Evolutionary conservation across 73 alveolate genomes (phyloP).

Genomic region (Paraurostyla sp.): DNA sequence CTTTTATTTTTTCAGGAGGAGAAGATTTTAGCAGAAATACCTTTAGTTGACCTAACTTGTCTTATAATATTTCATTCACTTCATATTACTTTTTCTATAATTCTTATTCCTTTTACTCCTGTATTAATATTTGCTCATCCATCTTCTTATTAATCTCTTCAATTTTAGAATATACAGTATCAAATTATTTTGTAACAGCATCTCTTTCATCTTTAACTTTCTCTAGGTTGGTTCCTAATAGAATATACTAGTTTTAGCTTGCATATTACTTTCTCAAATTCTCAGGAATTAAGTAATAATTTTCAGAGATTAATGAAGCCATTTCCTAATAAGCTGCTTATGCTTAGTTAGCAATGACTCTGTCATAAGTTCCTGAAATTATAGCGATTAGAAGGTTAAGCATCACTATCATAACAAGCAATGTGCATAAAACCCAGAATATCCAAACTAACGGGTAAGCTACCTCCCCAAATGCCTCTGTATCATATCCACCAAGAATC

Average conservation of each 20-base stretch:
- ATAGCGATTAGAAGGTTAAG: too few relatives aligned
- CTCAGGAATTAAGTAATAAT: not conserved
- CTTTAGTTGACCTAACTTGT: not conserved
- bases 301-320: not conserved
- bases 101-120: not conserved
- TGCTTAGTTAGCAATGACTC: not conserved
- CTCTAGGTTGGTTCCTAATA: not conserved
- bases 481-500: too few relatives aligned
- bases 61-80: too few relatives aligned
- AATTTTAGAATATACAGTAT: not conserved
- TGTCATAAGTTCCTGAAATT: too few relatives aligned
- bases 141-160: not conserved
- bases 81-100: not conserved
- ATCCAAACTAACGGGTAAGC: too few relatives aligned
- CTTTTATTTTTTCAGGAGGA: not conserved
- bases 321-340: not conserved
- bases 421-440: too few relatives aligned
- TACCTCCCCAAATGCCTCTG: too few relatives aligned
- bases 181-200: not conserved
- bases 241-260: not conserved
- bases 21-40: not conserved
- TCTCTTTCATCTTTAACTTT: not conserved
- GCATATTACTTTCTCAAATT: conserved; percentile 44
- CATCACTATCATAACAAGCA: too few relatives aligned
- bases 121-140: not conserved